A percentile compares a stretch with the other conserved stretches of the same genome.
These are phyloP conservation scores for Eutrema heterophyllum DNA, from an alignment of 345 rosid species.

Conservation along the genomic window DNA sequence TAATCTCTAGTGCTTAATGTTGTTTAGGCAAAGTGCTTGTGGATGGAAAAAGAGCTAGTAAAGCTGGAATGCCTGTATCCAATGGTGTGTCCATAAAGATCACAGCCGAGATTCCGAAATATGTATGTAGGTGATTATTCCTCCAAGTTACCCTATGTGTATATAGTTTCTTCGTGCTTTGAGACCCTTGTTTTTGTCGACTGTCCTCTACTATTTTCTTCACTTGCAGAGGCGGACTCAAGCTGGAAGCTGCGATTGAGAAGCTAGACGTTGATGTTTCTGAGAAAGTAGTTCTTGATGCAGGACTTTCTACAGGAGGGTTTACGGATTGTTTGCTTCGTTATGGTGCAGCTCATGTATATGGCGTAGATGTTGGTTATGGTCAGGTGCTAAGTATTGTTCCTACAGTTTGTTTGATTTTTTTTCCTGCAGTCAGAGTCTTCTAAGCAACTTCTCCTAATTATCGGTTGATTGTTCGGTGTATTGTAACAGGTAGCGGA, in stretches of 20 bases:
- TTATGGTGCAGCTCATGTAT: conserved; percentile 81
- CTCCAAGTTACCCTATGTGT: conserved; percentile 7
- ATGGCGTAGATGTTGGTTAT: conserved; percentile 97
- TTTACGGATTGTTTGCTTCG: conserved; percentile 96
- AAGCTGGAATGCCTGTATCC: conserved; percentile 86
- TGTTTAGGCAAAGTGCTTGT: conserved; percentile 79
- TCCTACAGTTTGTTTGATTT: not conserved
- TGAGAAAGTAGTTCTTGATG: conserved; percentile 91
- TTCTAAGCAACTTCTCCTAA: not conserved
- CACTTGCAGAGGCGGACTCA: conserved; percentile 72
- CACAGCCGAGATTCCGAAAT: conserved; percentile 82
- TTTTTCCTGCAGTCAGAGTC: not conserved
- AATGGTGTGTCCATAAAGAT: conserved; percentile 65
- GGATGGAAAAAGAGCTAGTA: conserved; percentile 73
- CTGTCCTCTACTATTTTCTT: not conserved
- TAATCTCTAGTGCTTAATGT: not conserved
- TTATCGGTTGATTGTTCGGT: not conserved
- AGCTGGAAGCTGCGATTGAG: conserved; percentile 94
- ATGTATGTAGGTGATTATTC: conserved; percentile 97
- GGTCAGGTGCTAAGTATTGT: conserved; percentile 63
- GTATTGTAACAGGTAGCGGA: conserved; percentile 65
- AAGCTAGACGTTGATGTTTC: conserved; percentile 72
- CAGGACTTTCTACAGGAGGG: conserved; percentile 96
- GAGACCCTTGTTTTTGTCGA: conserved; percentile 1
- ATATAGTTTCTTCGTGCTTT: not conserved